phyloP scores from a whole-genome alignment of 345 rosid species.

The Populus nigra region DNA sequence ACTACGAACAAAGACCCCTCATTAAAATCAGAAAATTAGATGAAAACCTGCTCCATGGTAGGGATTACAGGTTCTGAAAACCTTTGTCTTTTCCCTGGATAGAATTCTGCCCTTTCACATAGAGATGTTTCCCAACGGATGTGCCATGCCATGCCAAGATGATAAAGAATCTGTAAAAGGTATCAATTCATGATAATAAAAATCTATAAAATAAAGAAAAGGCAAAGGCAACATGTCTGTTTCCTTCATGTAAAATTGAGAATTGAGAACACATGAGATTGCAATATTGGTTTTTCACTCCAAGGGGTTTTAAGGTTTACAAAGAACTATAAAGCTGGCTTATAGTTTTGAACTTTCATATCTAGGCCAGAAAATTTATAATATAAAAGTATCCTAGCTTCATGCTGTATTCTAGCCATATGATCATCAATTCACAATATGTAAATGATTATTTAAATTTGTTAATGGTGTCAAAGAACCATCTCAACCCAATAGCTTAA shows the following conservation, averaged over 20 bases:
- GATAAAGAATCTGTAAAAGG: conserved; percentile 71
- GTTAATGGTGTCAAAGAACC: no score
- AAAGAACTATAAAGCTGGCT: no score
- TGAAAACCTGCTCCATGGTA: conserved; percentile 59
- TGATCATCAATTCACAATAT: no score
- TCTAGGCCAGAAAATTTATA: no score
- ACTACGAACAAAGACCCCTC: neutral
- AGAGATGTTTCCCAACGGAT: conserved; percentile 66
- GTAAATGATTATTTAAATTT: no score
- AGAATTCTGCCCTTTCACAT: conserved; percentile 33
- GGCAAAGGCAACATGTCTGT: neutral
- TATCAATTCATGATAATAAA: neutral
- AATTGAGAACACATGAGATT: no score
- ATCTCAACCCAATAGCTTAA: no score
- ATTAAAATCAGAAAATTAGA: neutral
- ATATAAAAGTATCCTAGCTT: no score
- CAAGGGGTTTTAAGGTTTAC: no score
- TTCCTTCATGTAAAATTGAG: neutral
- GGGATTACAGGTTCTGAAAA: conserved; percentile 59
- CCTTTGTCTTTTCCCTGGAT: conserved; percentile 39
- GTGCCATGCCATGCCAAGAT: conserved; percentile 84
- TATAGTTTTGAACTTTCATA: no score
- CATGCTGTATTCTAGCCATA: no score
- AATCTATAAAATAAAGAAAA: neutral
- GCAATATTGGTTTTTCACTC: no score